These are phyloP conservation scores for Amaranthus palmeri DNA, from an alignment of 148 eudicot species.

Conservation along the genomic window DNA sequence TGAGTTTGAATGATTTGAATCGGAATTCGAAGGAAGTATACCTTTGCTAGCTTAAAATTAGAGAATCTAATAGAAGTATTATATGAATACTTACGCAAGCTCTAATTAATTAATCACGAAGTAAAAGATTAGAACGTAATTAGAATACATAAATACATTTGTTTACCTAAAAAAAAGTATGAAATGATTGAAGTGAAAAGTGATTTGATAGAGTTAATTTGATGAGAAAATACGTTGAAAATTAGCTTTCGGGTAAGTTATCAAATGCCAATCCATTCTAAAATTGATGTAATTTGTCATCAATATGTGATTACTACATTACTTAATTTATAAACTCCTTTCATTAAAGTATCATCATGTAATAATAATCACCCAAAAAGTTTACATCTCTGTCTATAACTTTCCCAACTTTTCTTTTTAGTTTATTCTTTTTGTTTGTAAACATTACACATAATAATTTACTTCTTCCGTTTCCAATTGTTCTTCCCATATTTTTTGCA, in stretches of 20 bases:
- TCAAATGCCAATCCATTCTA: conserved; percentile 9
- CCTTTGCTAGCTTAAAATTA: too few species aligned
- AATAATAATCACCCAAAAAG: conserved; percentile 14
- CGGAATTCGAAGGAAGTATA: too few species aligned
- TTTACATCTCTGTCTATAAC: background rate
- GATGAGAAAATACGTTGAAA: conserved; percentile 11
- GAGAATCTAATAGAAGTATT: too few species aligned
- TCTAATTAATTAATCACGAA: too few species aligned
- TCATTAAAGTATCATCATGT: background rate
- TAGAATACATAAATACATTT: background rate
- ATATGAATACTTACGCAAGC: too few species aligned
- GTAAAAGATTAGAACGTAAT: too few species aligned
- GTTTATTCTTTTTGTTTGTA: too few species aligned
- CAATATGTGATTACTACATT: conserved; percentile 12
- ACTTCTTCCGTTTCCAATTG: too few species aligned
- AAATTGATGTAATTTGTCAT: conserved; percentile 23
- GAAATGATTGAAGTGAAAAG: background rate
- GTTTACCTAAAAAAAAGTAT: background rate
- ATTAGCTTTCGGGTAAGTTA: conserved; percentile 15
- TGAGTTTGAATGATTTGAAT: too few species aligned
- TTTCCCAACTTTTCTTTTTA: too few species aligned
- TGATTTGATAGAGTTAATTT: background rate
- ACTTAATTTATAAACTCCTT: background rate
- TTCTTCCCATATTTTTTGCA: too few species aligned
- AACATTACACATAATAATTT: too few species aligned